phyloP scores from a whole-genome alignment of 768 basidiomycete species.

The Lactarius psammicola region DNA sequence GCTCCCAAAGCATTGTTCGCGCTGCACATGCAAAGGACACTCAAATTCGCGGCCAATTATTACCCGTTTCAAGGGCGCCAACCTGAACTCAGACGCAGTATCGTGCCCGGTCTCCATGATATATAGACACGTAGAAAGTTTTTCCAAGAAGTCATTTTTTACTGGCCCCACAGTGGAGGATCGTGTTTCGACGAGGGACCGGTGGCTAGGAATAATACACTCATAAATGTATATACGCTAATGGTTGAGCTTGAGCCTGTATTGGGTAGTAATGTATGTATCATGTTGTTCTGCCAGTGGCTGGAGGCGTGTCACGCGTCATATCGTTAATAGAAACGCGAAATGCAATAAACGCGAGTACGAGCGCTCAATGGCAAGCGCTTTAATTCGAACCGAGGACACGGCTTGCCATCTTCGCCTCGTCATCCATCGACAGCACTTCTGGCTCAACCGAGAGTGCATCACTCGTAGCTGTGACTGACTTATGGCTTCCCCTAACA shows the following conservation, averaged over 20 bases:
- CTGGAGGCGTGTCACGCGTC: neutral
- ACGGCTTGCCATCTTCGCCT: conserved; percentile 15
- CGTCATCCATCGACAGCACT: conserved; percentile 7
- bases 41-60: neutral
- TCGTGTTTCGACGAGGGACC: neutral
- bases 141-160: neutral
- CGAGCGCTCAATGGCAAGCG: neutral
- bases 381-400: conserved; percentile 5
- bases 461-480: conserved; percentile 1
- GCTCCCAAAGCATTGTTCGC: conserved; percentile 12
- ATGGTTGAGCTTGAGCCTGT: no score
- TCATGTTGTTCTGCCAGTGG: no score
- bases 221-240: neutral
- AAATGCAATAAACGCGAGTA: neutral
- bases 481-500: conserved; percentile 14
- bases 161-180: neutral
- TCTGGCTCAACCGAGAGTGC: conserved; percentile 2
- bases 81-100: neutral
- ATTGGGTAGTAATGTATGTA: neutral
- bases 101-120: neutral
- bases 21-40: neutral
- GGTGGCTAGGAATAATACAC: neutral
- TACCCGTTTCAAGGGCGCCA: neutral
- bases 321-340: conserved; percentile 4
- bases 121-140: neutral